Evolutionary conservation across 2,329 filamentous ascomycete species (phyloP), one percentile per base, ranked within the genome.

Genomic region (Arthrinium phaeospermum): DNA sequence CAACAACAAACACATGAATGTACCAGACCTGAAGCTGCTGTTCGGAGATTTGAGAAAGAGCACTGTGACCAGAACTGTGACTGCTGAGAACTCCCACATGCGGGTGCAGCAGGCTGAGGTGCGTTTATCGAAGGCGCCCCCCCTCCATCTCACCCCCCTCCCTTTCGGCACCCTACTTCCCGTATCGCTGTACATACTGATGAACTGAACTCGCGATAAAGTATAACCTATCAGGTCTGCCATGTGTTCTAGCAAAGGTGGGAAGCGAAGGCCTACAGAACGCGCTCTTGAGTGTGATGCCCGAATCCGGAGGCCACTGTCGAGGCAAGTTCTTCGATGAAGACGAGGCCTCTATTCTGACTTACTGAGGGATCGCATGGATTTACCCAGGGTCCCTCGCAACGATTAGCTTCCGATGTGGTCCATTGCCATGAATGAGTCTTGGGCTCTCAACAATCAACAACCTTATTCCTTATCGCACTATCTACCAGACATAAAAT

Each of bases 191-290:
- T 37, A 10, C 37, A 13, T 37, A 10, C 37, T 41, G 37, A 41
- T 27, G 68, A 37, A 10, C 37, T 68, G 24, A 68, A 34, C 12
- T 44, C 34, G 68, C 68, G 68, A 70, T 70, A 70, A 70, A 14
- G 34, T 47, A 70, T 27, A 70, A 41, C 68, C 30, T 53, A 70
- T 70, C 46, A 44, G 34, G 49, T 12, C 22, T n/a, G n/a, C 68
- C 68, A 70, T 70, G 49, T 70, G 68, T 49, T 34, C 10, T 16
- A 3, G 68, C 1, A 16, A 70, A 24, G 30, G 47, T 22, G 49
- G 68, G n/a, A 45, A 41, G 47, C 30, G 8, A 45, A 57, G 37
- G 34, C 24, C 45, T 41, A 47, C 27, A 13, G 24, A 30, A 41
- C 12, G 7, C n/a, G 14, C 67, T 45, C 19, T 41, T 34, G 22